These are phyloP conservation scores for Aquilaria malaccensis DNA, from an alignment of 345 rosid species.

Conservation along the genomic window DNA sequence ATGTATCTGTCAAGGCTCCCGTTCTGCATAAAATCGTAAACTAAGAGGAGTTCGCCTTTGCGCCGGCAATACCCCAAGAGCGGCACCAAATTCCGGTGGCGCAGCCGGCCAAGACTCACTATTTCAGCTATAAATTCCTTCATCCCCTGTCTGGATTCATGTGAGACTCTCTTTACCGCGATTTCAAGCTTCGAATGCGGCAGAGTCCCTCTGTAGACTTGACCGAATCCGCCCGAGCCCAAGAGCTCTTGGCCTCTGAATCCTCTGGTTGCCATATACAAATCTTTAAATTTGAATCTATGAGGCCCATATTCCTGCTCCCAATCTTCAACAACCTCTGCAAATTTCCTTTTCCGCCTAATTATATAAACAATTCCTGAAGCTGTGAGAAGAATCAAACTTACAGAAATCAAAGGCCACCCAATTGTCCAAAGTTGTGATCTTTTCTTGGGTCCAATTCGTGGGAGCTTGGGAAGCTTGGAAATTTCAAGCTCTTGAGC, in stretches of 20 bases:
- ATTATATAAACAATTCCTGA: slow-evolving; percentile 19
- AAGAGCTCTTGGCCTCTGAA: slow-evolving; percentile 53
- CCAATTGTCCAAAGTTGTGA: not conserved
- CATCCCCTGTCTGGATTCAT: slow-evolving; percentile 59
- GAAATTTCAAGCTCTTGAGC: slow-evolving; percentile 37
- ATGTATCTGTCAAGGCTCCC: slow-evolving; percentile 58
- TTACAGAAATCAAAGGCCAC: slow-evolving; percentile 6
- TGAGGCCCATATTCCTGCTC: slow-evolving; percentile 62
- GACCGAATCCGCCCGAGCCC: slow-evolving; percentile 74
- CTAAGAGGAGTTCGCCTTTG: slow-evolving; percentile 51
- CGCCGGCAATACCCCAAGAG: slow-evolving; percentile 75
- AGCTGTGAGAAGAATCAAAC: slow-evolving; percentile 29
- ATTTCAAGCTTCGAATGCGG: slow-evolving; percentile 28
- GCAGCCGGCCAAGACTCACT: slow-evolving; percentile 56
- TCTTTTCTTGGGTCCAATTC: slow-evolving; percentile 17
- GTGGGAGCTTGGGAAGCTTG: slow-evolving; percentile 26
- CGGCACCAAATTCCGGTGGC: slow-evolving; percentile 61
- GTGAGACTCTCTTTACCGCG: slow-evolving; percentile 61
- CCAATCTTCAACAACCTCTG: slow-evolving; percentile 55
- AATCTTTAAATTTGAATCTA: slow-evolving; percentile 51
- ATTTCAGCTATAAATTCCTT: slow-evolving; percentile 73
- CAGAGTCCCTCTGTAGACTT: slow-evolving; percentile 53
- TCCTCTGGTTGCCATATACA: slow-evolving; percentile 48
- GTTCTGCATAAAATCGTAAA: slow-evolving; percentile 60
- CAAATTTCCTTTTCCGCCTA: slow-evolving; percentile 6